phyloP scores from a whole-genome alignment of 306 rosid species.

The Acacia crassicarpa region DNA sequence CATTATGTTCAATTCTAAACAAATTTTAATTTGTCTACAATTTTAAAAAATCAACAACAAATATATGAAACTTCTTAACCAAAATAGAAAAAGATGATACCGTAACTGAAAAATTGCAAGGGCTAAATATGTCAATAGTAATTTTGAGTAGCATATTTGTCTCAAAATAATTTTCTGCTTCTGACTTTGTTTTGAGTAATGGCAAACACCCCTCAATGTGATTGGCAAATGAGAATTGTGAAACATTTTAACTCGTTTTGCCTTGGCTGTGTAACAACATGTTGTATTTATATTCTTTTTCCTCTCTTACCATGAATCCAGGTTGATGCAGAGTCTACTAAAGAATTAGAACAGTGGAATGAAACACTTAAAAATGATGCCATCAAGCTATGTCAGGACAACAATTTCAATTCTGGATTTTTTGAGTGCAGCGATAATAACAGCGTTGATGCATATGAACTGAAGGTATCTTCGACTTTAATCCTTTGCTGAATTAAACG shows the following conservation, averaged over 20 bases:
- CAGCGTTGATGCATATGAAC: conserved; percentile 82
- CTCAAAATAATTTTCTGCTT: neutral
- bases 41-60: neutral
- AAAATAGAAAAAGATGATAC: neutral
- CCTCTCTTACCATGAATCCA: conserved; percentile 31
- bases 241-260: neutral
- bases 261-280: neutral
- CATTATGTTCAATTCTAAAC: neutral
- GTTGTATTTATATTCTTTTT: neutral
- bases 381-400: conserved; percentile 78
- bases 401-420: conserved; percentile 86
- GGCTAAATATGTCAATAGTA: neutral
- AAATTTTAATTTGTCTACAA: neutral
- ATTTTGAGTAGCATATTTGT: neutral
- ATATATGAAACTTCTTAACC: neutral
- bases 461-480: conserved; percentile 59
- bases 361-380: conserved; percentile 92
- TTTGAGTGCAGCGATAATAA: conserved; percentile 86
- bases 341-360: conserved; percentile 95
- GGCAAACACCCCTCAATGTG: neutral
- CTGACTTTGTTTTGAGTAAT: neutral
- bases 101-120: neutral
- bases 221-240: conserved; percentile 3
- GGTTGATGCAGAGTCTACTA: conserved; percentile 82
- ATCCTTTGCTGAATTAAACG: neutral